Base-by-base conservation (phyloP, 768 basidiomycete species). In the Trametes punicea region DNA sequence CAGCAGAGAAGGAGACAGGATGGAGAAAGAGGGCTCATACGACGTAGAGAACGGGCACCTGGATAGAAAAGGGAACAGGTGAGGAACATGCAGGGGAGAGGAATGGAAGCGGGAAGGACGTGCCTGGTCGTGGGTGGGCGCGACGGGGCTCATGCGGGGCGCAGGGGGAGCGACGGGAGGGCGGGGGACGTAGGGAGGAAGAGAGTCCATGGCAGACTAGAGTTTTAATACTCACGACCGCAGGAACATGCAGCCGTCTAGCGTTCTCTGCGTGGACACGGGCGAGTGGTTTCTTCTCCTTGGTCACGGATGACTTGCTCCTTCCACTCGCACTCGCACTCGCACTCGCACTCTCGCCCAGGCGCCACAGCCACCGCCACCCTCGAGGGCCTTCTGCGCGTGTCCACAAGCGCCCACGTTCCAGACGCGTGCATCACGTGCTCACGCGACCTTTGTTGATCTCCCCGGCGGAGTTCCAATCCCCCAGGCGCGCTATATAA, bases 41-140 rank as follows among this genome's bases (percentile, higher is more conserved):
- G 54, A 89, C 87, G 63, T 88, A 90, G 61, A 90, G 73, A 30
- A 88, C 82, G 39, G 88, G 84, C 53, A 85, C 80, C 88, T 89
- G 70, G 54, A 41, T 59, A 18, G 44, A 57, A 29, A 34, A 31
- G 36, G 31, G 27, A 30, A 23, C n/a, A 3, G 20, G 25, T 7
- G 33, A 48, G 44, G 44, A 60, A 13, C 8, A 31, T 31, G 55
- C 64, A 55, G 62, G 36, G 64, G 54, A 50, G 53, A 59, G 47
- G 57, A 45, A 73, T 38, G 47, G 45, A 41, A 48, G 51, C 39
- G 25, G 11, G 26, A 13, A 16, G n/a, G n/a, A 62, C 81, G 49
- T 57, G 84, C 87, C 78, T 90, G 88, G 73, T 89, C 85, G 65
- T 80, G 83, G 18, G 84, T 81, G 16, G 88, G 88, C 51, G 75